These are phyloP conservation scores for Zygosaccharomyces pseudobailii DNA, from an alignment of 1,139 yeast species.

Conservation along the genomic window DNA sequence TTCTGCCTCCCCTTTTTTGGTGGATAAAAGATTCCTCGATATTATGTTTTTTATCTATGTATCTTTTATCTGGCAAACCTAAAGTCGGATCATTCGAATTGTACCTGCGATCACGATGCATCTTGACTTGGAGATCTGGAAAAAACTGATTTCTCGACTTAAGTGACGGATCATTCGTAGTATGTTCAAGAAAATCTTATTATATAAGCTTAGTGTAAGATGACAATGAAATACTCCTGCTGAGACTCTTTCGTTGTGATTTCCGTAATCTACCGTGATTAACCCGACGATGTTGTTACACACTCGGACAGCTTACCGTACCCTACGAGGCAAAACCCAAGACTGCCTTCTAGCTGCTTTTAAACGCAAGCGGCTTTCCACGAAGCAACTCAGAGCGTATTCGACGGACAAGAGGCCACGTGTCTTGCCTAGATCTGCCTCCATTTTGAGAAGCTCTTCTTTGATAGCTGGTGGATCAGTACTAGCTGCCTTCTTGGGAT, in stretches of 20 bases:
- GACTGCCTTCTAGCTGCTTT: not conserved
- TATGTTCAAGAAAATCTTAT: not conserved
- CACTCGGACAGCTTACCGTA: not conserved
- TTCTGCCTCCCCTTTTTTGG: not conserved
- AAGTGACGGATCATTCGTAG: too few species aligned
- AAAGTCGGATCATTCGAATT: not conserved
- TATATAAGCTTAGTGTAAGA: not conserved
- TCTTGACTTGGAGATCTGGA: not conserved
- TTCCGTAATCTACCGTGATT: too few species aligned
- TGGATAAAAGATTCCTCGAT: not conserved
- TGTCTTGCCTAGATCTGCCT: not conserved
- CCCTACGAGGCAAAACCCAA: not conserved
- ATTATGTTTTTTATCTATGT: not conserved
- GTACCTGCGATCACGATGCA: not conserved
- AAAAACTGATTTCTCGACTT: too few species aligned
- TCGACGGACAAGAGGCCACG: not conserved
- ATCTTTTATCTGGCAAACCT: not conserved
- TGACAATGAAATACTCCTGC: too few species aligned
- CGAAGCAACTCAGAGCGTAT: not conserved
- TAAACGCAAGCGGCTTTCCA: not conserved
- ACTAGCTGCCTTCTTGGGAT: constrained; percentile 7
- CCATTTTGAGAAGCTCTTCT: not conserved
- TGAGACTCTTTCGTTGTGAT: too few species aligned
- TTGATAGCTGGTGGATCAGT: constrained; percentile 7
- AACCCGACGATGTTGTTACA: not conserved